Evolutionary conservation across 768 basidiomycete species (phyloP), one percentile per base, ranked within the genome.

Genomic region (Fomitopsis pulvina): DNA sequence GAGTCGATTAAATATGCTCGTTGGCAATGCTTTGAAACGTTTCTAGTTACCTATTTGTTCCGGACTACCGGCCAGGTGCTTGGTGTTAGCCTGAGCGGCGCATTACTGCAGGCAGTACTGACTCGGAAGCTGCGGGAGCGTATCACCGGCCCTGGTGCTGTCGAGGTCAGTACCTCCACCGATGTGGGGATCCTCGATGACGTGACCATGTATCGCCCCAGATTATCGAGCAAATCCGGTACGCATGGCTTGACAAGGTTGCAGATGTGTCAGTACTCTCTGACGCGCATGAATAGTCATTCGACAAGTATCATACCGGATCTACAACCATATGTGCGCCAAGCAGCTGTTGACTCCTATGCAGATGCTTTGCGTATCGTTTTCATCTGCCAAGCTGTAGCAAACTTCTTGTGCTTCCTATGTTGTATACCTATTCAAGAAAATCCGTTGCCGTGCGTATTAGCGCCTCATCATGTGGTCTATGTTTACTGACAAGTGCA

Each of bases 51-150:
- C 27, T 98, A 98, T 67, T 74, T 96, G 41, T 95, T 94, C 73
- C 75, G 94, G 55, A 93, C 92, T 7, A 87, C 90, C 16, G 94
- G 94, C 2, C 95, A 97, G 71, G 96, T 96, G 21, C 76, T 97
- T 48, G 96, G 95, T 29, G 95, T 99, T 47, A 88, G 89, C 59
- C 71, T 94, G 41, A 84, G 83, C 57, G 89, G 92, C 20, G 85
- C 91, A 0, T 65, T 98, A 24, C 69, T 94, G 27, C 95, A 99
- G 67, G 77, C 79, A 4, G 75, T 95, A 29, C 74, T 99, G 34
- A 68, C 83, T 25, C 66, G 71, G 42, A 80, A 88, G 60, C 71
- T 99, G 48, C 78, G 79, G 50, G 68, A 75, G 53, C 77, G 83
- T 45, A 94, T 99, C 57, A 77, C 74, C 5, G 94, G 90, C 0